Evolutionary conservation across 257 asterid species (phyloP), one percentile per base, ranked within the genome.

Genomic region (Solanum paucissectum): DNA sequence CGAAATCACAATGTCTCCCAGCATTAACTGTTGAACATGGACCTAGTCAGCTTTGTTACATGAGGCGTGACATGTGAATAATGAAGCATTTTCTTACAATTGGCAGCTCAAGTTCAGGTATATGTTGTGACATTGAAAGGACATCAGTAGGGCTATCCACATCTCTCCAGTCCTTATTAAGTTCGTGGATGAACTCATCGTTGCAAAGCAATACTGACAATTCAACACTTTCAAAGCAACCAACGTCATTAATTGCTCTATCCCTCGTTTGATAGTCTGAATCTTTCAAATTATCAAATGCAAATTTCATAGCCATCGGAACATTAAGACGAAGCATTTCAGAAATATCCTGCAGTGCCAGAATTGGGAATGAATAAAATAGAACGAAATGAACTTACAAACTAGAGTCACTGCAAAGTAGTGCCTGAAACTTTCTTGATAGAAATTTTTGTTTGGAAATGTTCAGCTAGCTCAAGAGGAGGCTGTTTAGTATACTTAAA

Each of bases 101-200:
- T 58, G 98, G 99, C 88, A 96, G 95, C 89, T 92, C 90, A 84
- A 97, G 95, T 87, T 94, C 95, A 55, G 99, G 99, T 83, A 94
- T 92, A 88, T 97, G 99, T 87, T 96, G 99, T 87, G 99, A 97
- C 99, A 97, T 93, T 84, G 99, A 97, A 87, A 97, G 96, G 81
- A 97, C 99, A 94, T 97, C 99, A 40, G 99, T 97, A 64, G 99
- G 93, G 14, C 90, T 95, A 90, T 97, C 98, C 91, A 96, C 99
- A 87, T 92, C 98, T 89, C 99, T 94, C 99, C 99, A 97, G 18
- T 97, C 98, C 87, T 95, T 97, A 88, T 97, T 97, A 84, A 97
- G 98, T 83, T 95, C 90, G 84, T 90, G 89, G 91, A 97, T 96
- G 91, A 95, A 97, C 55, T 91, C 96, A 58, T 97, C 98, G 52